These are phyloP conservation scores for Colletotrichum phormii DNA, from an alignment of 2,329 filamentous ascomycete species.

Conservation along the genomic window DNA sequence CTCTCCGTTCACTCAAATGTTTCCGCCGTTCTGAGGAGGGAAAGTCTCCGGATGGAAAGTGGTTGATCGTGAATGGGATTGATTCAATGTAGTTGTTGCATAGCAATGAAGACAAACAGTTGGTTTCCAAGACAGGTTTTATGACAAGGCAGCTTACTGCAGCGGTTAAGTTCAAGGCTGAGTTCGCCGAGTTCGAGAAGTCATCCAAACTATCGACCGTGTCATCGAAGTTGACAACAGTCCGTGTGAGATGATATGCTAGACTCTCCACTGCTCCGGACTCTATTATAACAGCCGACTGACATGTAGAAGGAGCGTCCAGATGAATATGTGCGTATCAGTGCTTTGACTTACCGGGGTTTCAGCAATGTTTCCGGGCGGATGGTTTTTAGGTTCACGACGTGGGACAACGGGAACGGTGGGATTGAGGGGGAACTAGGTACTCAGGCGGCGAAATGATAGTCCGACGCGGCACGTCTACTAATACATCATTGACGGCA, in stretches of 20 bases:
- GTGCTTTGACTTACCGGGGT: constrained; percentile 19
- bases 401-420: background rate
- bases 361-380: constrained; percentile 18
- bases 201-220: background rate
- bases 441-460: constrained; percentile 20
- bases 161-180: too few relatives aligned
- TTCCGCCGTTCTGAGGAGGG: background rate
- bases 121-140: background rate
- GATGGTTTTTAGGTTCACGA: constrained; percentile 5
- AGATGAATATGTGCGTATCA: background rate
- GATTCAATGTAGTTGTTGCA: background rate
- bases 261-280: background rate
- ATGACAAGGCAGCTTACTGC: background rate
- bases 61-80: background rate
- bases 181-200: background rate
- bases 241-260: background rate
- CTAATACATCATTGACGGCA: constrained; percentile 22
- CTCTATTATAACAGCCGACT: background rate
- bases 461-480: constrained; percentile 16
- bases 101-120: background rate
- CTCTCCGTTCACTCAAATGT: background rate
- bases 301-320: background rate
- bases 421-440: background rate
- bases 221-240: background rate
- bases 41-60: background rate